Conservation (phyloP, 768 basidiomycete genomes). For the Mycena capillaripes region DNA sequence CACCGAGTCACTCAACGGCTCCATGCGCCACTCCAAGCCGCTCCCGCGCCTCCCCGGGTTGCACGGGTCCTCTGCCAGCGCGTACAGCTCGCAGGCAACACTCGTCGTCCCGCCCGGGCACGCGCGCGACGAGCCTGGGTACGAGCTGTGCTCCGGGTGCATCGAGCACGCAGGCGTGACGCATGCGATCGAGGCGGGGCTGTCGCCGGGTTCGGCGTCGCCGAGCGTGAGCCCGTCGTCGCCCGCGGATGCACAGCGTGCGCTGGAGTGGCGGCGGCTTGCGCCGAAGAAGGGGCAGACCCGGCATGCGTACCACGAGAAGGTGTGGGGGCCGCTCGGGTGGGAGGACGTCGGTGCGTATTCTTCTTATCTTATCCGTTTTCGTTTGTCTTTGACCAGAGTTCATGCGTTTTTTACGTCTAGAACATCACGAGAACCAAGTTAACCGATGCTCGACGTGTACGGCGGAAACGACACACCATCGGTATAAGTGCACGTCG, state of each 20-base stretch:
- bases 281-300: constrained; percentile 84
- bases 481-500: constrained; percentile 88
- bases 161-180: constrained; percentile 82
- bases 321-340: constrained; percentile 84
- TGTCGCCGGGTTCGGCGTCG: constrained; percentile 64
- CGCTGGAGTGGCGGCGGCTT: constrained; percentile 73
- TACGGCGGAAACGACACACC: constrained; percentile 66
- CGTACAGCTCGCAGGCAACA: constrained; percentile 33
- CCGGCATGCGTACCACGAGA: constrained; percentile 89
- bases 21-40: constrained; percentile 37
- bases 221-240: constrained; percentile 57
- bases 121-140: constrained; percentile 60
- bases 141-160: constrained; percentile 88
- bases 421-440: constrained; percentile 77
- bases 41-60: constrained; percentile 34
- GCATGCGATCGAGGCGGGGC: constrained; percentile 78
- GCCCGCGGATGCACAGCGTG: constrained; percentile 65
- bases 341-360: constrained; percentile 92
- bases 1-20: constrained; percentile 32
- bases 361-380: background rate
- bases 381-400: background rate
- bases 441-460: constrained; percentile 88
- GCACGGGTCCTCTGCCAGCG: background rate
- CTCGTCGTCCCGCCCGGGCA: constrained; percentile 30
- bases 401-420: constrained; percentile 5